Base-by-base conservation (phyloP, 1,284 basidiomycete genomes). In the Sanghuangporus weigelae region DNA sequence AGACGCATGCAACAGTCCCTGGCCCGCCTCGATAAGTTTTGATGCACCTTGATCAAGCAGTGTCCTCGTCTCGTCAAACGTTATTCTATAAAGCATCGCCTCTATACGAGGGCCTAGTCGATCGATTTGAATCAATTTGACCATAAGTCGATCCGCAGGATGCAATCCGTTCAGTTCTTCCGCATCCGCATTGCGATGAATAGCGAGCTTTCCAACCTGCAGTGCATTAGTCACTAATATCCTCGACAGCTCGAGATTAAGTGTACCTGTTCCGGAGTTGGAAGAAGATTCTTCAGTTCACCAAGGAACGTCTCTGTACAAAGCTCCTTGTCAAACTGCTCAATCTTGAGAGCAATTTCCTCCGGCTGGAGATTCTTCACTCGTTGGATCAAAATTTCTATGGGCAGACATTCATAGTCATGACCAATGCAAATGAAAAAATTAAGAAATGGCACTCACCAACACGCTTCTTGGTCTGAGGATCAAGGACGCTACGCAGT, bases 71-170 rank as follows among this genome's bases (percentile, higher is more conserved):
- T 96, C 94, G 5, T 93, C 89, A 72, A 96, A 97, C 31, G 85
- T 84, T 64, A 87, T 86, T 69, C 88, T 89, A 77, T 95, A 98
- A 46, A 98, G 79, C 94, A 99, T 96, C 12, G 95, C 91, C 71
- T 97, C 89, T 66, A 98, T 90, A 31, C 97, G 89, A 56, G 94
- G 91, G 31, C 83, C 85, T n/a, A 99, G 81, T 59, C 95, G 90
- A 51, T 97, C 89, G 50, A 98, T 95, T 72, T 98, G 95, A 73
- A 99, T 97, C 49, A 98, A 81, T 69, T 97, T 91, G 44, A 99
- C 95, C 87, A 99, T 96, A 50, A 99, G 84, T 26, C 97, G 87
- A 77, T 99, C 96, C 7, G 97, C 92, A 2, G 93, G 90, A 76
- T 98, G 96, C 36, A 99, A 80, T 53, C 87, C 84, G 46, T 87